Conservation (phyloP, 2,329 filamentous ascomycete genomes). For the Venturia effusa region DNA sequence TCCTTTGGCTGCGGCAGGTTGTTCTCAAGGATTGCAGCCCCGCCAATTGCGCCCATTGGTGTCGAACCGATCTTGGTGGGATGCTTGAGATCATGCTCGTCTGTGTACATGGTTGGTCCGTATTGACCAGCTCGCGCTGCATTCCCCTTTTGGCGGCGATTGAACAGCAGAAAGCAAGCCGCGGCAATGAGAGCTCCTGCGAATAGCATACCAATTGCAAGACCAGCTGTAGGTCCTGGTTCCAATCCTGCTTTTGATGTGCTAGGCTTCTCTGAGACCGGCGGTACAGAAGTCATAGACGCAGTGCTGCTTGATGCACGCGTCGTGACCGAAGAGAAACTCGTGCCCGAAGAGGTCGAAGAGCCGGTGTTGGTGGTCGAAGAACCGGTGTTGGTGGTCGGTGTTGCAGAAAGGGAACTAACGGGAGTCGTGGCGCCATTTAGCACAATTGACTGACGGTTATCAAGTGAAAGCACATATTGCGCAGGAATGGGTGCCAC, state of each 20-base stretch:
- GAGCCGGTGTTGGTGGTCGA: too few relatives aligned
- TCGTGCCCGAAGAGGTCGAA: too few relatives aligned
- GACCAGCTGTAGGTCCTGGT: slow-evolving; percentile 22
- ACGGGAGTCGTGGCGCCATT: too few relatives aligned
- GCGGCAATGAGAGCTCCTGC: slow-evolving; percentile 18
- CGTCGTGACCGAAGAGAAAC: too few relatives aligned
- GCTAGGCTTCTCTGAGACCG: not conserved
- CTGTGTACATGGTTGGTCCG: not conserved
- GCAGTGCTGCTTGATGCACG: not conserved
- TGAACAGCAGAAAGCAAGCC: not conserved
- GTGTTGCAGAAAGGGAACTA: too few relatives aligned
- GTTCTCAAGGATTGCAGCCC: slow-evolving; percentile 12
- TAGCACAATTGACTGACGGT: too few relatives aligned
- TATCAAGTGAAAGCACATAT: too few relatives aligned
- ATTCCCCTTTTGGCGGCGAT: not conserved
- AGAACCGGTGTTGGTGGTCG: too few relatives aligned
- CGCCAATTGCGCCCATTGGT: not conserved
- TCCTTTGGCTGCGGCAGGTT: slow-evolving; percentile 23
- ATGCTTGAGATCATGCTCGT: not conserved
- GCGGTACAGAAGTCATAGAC: not conserved
- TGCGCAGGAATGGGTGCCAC: too few relatives aligned
- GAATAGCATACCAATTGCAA: slow-evolving; percentile 26
- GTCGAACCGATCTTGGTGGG: not conserved
- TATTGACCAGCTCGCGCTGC: not conserved
- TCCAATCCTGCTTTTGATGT: not conserved